Conservation (phyloP, 2,329 filamentous ascomycete species). For the Talaromyces sp. region DNA sequence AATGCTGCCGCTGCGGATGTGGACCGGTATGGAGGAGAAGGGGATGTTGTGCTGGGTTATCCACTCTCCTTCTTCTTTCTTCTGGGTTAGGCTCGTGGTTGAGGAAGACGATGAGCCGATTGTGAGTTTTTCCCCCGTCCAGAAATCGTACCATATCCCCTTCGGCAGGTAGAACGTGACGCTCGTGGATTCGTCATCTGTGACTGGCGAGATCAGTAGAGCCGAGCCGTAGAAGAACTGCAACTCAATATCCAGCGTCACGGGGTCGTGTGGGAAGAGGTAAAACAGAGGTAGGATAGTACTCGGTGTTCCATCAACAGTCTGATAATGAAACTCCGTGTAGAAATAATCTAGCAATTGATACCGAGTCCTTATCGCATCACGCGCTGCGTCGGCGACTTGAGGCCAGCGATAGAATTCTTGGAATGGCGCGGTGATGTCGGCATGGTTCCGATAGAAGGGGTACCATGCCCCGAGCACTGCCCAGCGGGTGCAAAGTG, state of each 20-base stretch:
- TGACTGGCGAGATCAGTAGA: conserved; percentile 58
- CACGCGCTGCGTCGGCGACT: conserved; percentile 62
- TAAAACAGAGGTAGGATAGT: conserved; percentile 69
- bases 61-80: conserved; percentile 36
- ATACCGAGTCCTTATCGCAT: conserved; percentile 69
- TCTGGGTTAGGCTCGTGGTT: conserved; percentile 31
- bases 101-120: conserved; percentile 31
- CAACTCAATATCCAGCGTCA: conserved; percentile 51
- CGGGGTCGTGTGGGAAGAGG: conserved; percentile 59
- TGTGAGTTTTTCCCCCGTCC: conserved; percentile 35
- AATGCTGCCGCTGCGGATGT: conserved; percentile 60
- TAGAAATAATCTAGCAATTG: conserved; percentile 74
- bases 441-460: conserved; percentile 74
- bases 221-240: conserved; percentile 61
- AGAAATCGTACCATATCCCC: conserved; percentile 61
- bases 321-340: conserved; percentile 64
- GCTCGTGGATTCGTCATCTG: conserved; percentile 49
- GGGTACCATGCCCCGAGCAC: conserved; percentile 69
- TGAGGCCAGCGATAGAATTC: conserved; percentile 70
- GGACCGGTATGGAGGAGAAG: conserved; percentile 58
- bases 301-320: conserved; percentile 57
- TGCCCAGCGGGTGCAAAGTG: conserved; percentile 71
- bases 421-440: conserved; percentile 52
- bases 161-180: conserved; percentile 57
- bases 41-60: conserved; percentile 46